phyloP scores from a whole-genome alignment of 352 stramenopile genomes.

The Aphanomyces euteiches region DNA sequence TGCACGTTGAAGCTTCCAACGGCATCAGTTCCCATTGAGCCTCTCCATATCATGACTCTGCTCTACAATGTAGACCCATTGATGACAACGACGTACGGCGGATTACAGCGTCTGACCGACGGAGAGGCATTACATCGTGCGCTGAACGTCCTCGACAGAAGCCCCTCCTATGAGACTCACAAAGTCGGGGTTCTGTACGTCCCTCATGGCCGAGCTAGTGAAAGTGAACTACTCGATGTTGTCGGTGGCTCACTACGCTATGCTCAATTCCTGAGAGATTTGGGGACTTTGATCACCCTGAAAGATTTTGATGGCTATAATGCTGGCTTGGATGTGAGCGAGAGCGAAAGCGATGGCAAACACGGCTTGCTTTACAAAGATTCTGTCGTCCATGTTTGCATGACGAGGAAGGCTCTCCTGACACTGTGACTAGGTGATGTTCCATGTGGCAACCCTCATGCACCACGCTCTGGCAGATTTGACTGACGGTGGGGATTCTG shows the following conservation, averaged over 20 bases:
- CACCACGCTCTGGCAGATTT: slow-evolving; percentile 4
- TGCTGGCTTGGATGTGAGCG: slow-evolving; percentile 65
- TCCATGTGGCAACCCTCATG: slow-evolving; percentile 87
- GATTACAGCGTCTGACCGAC: slow-evolving; percentile 52
- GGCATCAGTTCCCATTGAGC: slow-evolving; percentile 39
- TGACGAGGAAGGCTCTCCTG: no score
- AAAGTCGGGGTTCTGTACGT: slow-evolving; percentile 84
- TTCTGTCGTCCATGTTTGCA: slow-evolving; percentile 53
- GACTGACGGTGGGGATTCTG: background rate
- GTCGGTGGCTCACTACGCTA: slow-evolving; percentile 70
- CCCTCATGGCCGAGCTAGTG: slow-evolving; percentile 44
- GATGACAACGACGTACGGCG: slow-evolving; percentile 37
- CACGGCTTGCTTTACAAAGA: slow-evolving; percentile 73
- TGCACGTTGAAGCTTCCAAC: slow-evolving; percentile 44
- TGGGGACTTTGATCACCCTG: slow-evolving; percentile 67
- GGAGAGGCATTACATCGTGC: slow-evolving; percentile 52
- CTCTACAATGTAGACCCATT: slow-evolving; percentile 55
- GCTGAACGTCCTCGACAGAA: slow-evolving; percentile 75
- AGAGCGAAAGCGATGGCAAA: slow-evolving; percentile 61
- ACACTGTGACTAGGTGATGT: slow-evolving; percentile 57
- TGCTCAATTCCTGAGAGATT: slow-evolving; percentile 59
- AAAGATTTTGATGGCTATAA: slow-evolving; percentile 62
- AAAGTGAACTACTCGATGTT: slow-evolving; percentile 70
- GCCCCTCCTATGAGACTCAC: slow-evolving; percentile 77
- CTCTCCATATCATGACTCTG: slow-evolving; percentile 78